Conservation (phyloP, 179 eudicot species). For the Beta corolliflora region DNA sequence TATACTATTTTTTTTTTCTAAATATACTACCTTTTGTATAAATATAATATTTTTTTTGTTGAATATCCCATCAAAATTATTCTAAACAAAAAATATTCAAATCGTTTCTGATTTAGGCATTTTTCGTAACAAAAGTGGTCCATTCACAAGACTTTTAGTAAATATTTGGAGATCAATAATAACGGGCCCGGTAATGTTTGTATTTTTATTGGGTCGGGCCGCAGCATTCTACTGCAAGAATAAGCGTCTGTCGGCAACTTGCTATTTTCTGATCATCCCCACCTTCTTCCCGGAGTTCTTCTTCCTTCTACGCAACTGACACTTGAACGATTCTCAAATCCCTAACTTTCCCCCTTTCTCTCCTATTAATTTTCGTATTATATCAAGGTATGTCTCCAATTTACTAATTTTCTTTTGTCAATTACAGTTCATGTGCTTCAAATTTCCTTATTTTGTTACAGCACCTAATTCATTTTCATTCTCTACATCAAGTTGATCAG, state of each 20-base stretch:
- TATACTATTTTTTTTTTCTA: too few species aligned
- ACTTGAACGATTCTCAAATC: neutral
- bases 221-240: neutral
- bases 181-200: neutral
- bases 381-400: neutral
- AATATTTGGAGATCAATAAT: neutral
- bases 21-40: too few species aligned
- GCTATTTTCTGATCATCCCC: neutral
- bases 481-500: neutral
- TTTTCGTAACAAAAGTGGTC: neutral
- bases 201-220: neutral
- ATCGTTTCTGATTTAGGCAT: too few species aligned
- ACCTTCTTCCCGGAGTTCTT: neutral
- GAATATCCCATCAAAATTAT: too few species aligned
- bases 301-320: neutral
- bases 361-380: neutral
- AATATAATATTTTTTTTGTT: too few species aligned
- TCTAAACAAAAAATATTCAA: too few species aligned
- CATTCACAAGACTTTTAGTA: neutral
- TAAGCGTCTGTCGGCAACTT: slow-evolving; percentile 4
- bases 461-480: neutral
- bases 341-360: neutral
- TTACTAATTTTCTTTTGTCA: neutral
- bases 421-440: neutral
- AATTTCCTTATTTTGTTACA: neutral